phyloP scores from a whole-genome alignment of 177 flowering plant genomes.

The Vitis hybrid region DNA sequence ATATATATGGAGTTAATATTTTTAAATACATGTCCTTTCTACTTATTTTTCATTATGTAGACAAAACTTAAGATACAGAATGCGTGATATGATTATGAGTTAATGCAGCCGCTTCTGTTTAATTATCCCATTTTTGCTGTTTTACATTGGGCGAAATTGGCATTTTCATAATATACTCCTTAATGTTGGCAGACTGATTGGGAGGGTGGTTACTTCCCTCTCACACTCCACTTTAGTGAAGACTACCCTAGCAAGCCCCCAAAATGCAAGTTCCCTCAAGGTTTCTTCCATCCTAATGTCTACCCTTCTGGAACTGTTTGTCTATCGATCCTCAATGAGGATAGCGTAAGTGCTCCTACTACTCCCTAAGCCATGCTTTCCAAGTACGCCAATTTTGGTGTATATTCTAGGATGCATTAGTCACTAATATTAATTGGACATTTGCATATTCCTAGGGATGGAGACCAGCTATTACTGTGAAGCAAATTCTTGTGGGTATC shows the following conservation, averaged over 20 bases:
- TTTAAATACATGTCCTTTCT: too few species aligned
- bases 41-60: too few species aligned
- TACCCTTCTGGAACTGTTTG: slow-evolving; percentile 81
- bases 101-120: not conserved
- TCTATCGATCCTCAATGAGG: slow-evolving; percentile 70
- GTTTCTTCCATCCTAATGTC: slow-evolving; percentile 79
- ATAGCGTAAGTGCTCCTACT: slow-evolving; percentile 44
- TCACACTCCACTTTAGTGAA: slow-evolving; percentile 60
- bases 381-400: not conserved
- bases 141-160: not conserved
- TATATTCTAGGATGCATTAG: not conserved
- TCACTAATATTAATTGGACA: not conserved
- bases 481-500: slow-evolving; percentile 71
- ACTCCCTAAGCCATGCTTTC: too few species aligned
- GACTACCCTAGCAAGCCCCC: slow-evolving; percentile 83
- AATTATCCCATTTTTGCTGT: not conserved
- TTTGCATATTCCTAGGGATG: slow-evolving; percentile 42
- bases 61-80: too few species aligned
- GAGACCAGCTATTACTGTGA: slow-evolving; percentile 80
- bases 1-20: too few species aligned
- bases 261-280: slow-evolving; percentile 71
- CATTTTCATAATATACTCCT: not conserved
- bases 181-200: slow-evolving; percentile 56
- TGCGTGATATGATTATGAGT: too few species aligned
- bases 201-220: slow-evolving; percentile 69